Evolutionary conservation across 2,329 filamentous ascomycete species (phyloP), one percentile per base, ranked within the genome.

Genomic region (Incumbomyces lentus): DNA sequence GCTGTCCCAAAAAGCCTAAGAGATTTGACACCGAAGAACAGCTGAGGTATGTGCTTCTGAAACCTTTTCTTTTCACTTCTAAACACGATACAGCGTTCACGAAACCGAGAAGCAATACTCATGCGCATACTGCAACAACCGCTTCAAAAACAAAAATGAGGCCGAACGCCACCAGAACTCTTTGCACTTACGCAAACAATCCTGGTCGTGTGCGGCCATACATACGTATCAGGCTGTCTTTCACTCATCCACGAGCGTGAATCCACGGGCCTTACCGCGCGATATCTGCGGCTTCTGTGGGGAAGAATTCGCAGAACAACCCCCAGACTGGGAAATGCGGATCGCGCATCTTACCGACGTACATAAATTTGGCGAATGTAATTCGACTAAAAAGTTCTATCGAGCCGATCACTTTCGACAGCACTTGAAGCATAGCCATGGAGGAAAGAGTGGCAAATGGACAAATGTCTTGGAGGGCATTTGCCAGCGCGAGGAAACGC

Each of bases 111-210:
- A 96, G 66, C 90, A 96, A 66, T 96, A 95, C 64, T 86, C 86
- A 52, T 96, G 90, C 65, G 76, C 80, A 22, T 96, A 86, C 63
- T 96, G 90, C 64, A 84, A 84, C 35, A 95, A 95, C 62, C 81
- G 90, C 10, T 96, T 96, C 72, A 96, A 96, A 68, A 96, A 96
- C 69, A 96, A 96, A 68, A 96, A 96, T 59, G 92, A 96, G 68
- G 89, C 89, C 2, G 90, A 96, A 65, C 80, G 92, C 29, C 90
- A 96, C 62, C 89, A 95, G 60, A 96, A 95, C 60, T 95, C 89
- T 12, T 77, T 96, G 10, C 90, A 96, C 64, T 76, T 96, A 7
- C 81, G 90, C 30, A 82, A 84, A 18, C 88, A 96, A 67, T 95
- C 89, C 40, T 98, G 92, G 92, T 95, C 90, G 10, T 98, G 92